Conservation (phyloP, 2,329 filamentous ascomycete genomes). For the Fonsecaea monophora region DNA sequence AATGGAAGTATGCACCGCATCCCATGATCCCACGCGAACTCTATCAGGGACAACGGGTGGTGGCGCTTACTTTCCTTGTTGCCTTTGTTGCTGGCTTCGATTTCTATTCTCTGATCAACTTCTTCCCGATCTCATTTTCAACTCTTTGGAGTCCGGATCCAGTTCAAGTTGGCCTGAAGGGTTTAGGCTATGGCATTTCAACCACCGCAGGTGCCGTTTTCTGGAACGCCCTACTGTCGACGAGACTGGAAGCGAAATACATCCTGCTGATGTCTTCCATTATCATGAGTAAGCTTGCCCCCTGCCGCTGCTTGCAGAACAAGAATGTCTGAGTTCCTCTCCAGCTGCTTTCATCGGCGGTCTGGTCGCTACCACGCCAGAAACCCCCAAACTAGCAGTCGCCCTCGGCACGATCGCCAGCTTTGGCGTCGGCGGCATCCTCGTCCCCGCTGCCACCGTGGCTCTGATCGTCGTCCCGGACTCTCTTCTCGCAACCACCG, state of each 20-base stretch:
- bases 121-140: slow-evolving; percentile 69
- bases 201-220: slow-evolving; percentile 61
- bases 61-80: slow-evolving; percentile 61
- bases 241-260: slow-evolving; percentile 6
- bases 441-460: slow-evolving; percentile 15
- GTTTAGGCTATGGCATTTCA: slow-evolving; percentile 47
- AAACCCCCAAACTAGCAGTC: slow-evolving; percentile 52
- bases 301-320: background rate
- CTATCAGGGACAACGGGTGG: slow-evolving; percentile 57
- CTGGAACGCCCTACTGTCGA: slow-evolving; percentile 60
- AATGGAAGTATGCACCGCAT: slow-evolving; percentile 52
- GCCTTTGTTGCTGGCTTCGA: slow-evolving; percentile 66
- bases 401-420: slow-evolving; percentile 17
- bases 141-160: slow-evolving; percentile 71
- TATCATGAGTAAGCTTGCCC: slow-evolving; percentile 20
- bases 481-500: slow-evolving; percentile 19
- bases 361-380: slow-evolving; percentile 57
- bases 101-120: slow-evolving; percentile 61
- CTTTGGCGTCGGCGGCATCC: slow-evolving; percentile 24
- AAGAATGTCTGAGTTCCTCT: background rate
- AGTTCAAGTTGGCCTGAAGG: slow-evolving; percentile 68
- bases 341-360: slow-evolving; percentile 64
- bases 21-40: slow-evolving; percentile 54
- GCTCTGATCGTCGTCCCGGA: slow-evolving; percentile 21
- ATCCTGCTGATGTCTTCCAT: slow-evolving; percentile 16